Evolutionary conservation across 139 green algal species (phyloP), one percentile per base, ranked within the genome.

Genomic region (Pedinophyceae sp.): DNA sequence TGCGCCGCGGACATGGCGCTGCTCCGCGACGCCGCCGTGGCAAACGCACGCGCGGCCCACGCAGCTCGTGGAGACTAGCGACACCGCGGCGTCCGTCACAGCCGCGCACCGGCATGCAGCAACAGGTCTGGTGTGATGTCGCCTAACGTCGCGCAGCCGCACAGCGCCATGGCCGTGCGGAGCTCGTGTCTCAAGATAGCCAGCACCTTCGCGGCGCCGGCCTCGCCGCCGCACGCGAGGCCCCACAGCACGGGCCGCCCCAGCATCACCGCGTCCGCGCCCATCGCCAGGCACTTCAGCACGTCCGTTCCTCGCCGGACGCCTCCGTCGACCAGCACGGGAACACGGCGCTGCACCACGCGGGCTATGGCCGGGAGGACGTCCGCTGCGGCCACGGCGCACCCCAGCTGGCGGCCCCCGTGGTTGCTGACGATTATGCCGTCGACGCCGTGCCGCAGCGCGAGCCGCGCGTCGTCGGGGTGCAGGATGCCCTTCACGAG

Each of bases 381-480:
- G 2, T 56, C 27, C 16, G 76, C 54, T 27, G 69, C 73, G 23
- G 57, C 27, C 10, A 52, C 45, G 20, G 61, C 47, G 24, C 57
- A 59, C 53, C 76, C 68, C 54, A 77, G 67, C 61, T 78, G 68
- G 13, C 70, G 55, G 13, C 65, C 70, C 22, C 70, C 70, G 50
- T 78, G 70, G 60, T 78, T 78, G 39, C 52, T 68, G 22, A 78
- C 70, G 48, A 39, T 53, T 1, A 71, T 38, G n/a, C 49, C 52
- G 38, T 58, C 52, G 20, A 45, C 54, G 3, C 62, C 62, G 18
- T 29, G 18, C 0, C 57, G 30, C 0, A 71, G 19, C 41, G 64
- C 64, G 24, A 40, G 18, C 22, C 30, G 3, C 19, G 64, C 64
- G 40, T 71, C 64, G 18, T 62, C 51, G 4, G 58, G 6, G 15